These are phyloP conservation scores for Mycena sanguinolenta DNA, from an alignment of 768 basidiomycete species.

Conservation along the genomic window DNA sequence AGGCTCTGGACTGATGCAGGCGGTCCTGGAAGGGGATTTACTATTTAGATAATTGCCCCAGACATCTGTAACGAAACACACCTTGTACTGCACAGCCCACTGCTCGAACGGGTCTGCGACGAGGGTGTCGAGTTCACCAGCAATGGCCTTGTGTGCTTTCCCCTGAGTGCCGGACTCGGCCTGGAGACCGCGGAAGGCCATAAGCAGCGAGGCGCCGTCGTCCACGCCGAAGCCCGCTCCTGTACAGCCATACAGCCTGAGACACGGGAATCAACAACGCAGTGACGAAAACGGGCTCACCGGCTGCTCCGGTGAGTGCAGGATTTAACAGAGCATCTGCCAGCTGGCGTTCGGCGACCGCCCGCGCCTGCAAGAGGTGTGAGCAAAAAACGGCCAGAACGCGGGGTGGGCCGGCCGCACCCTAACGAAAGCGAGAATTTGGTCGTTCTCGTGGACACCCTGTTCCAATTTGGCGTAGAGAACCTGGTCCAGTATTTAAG, in stretches of 20 bases:
- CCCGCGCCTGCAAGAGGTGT: slow-evolving; percentile 71
- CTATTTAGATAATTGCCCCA: slow-evolving; percentile 26
- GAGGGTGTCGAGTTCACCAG: slow-evolving; percentile 79
- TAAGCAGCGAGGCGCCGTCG: slow-evolving; percentile 86
- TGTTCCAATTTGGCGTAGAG: slow-evolving; percentile 48
- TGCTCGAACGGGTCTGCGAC: slow-evolving; percentile 86
- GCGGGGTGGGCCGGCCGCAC: slow-evolving; percentile 57
- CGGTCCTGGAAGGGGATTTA: slow-evolving; percentile 62
- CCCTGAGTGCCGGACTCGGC: slow-evolving; percentile 80
- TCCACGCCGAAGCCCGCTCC: slow-evolving; percentile 81
- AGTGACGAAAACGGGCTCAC: slow-evolving; percentile 48
- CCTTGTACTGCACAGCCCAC: slow-evolving; percentile 86
- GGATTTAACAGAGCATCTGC: slow-evolving; percentile 71
- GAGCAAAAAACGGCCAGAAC: slow-evolving; percentile 13
- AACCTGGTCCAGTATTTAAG: slow-evolving; percentile 17
- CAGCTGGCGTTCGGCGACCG: slow-evolving; percentile 74
- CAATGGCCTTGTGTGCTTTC: slow-evolving; percentile 77
- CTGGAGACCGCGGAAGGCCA: slow-evolving; percentile 86
- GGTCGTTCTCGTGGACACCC: slow-evolving; percentile 88
- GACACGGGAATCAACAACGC: slow-evolving; percentile 17
- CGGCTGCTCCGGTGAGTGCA: slow-evolving; percentile 60
- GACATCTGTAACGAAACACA: slow-evolving; percentile 43
- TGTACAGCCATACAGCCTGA: slow-evolving; percentile 41
- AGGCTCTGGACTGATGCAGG: slow-evolving; percentile 67
- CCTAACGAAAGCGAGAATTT: slow-evolving; percentile 86